Conservation (phyloP, 2,329 filamentous ascomycete species). For the Mariannaea sp. region DNA sequence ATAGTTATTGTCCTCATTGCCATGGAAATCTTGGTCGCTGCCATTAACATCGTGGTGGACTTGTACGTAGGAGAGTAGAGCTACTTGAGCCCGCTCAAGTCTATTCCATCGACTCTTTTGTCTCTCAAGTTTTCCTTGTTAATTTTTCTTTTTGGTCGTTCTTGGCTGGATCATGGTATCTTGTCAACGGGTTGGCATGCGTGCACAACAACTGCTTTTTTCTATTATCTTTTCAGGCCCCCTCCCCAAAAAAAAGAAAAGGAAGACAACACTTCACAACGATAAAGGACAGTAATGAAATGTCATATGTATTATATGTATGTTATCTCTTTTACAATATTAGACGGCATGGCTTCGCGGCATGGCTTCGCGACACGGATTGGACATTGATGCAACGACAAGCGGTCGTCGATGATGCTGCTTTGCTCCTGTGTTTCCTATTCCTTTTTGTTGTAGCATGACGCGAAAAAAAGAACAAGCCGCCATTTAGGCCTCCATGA, state of each 20-base stretch:
- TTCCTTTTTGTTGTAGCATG: constrained; percentile 13
- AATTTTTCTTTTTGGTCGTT: background rate
- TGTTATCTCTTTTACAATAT: constrained; percentile 12
- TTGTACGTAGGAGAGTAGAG: constrained; percentile 64
- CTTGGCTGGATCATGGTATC: background rate
- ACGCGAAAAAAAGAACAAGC: constrained; percentile 4
- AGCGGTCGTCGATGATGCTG: constrained; percentile 14
- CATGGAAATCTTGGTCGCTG: constrained; percentile 90
- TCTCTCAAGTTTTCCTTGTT: too few species aligned
- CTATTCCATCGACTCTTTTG: too few species aligned
- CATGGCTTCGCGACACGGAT: too few species aligned
- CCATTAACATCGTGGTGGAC: constrained; percentile 94
- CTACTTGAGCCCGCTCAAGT: constrained; percentile 29
- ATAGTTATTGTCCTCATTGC: constrained; percentile 93
- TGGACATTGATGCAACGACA: background rate
- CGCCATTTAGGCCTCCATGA: constrained; percentile 19
- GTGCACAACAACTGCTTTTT: background rate
- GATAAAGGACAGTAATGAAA: constrained; percentile 8
- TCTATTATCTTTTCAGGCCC: constrained; percentile 18
- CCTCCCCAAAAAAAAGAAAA: too few species aligned
- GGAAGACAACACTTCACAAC: background rate
- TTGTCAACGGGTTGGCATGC: constrained; percentile 2
- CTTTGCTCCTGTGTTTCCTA: constrained; percentile 6
- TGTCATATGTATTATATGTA: constrained; percentile 28
- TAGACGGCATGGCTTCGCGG: constrained; percentile 36